Evolutionary conservation across 2,329 filamentous ascomycete species (phyloP), one percentile per base, ranked within the genome.

Genomic region (Colletotrichum cuscutae): DNA sequence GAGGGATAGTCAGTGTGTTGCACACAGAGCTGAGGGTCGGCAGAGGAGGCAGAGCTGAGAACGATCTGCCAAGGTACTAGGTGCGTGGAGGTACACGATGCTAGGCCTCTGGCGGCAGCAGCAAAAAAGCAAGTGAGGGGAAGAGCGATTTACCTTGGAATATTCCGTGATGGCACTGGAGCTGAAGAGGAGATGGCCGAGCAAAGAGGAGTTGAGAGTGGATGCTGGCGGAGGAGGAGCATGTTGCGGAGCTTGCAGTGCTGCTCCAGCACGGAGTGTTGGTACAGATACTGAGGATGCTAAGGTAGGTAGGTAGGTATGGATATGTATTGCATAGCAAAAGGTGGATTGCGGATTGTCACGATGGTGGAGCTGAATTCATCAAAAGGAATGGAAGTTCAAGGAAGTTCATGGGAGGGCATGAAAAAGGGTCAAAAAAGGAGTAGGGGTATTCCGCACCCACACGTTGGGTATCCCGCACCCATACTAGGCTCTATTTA

Each of bases 301-400:
- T 12, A 35, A 35, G 32, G 30, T 32, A 32, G 30, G 30, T 32
- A 32, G 30, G 30, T 32, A 32, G 2, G 30, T 35, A 35, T 12
- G 32, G 32, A 35, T 11, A 49, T n/a, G 42, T 49, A 11, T 22
- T 49, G 15, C 19, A n/a, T 49, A n/a, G 42, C 42, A 49, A 49
- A 62, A 52, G 59, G 26, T 32, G 37, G 59, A 28, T 22, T 62
- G 19, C 46, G 24, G 19, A 62, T 49, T 26, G 37, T 62, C 59
- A 62, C 9, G 46, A n/a, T 28, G 53, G 68, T 71, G 68, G 64
- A 32, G 56, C 57, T 35, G n/a, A 4, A 53, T 65, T 22, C 15
- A 52, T 54, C 6, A 28, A 42, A 12, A 52, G 42, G 19, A 49
- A 49, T 49, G 42, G 42, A 49, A 49, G 42, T 49, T 19, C 42